These are phyloP conservation scores for Leishmania martiniquensis DNA, from an alignment of 208 protist species.

Conservation along the genomic window DNA sequence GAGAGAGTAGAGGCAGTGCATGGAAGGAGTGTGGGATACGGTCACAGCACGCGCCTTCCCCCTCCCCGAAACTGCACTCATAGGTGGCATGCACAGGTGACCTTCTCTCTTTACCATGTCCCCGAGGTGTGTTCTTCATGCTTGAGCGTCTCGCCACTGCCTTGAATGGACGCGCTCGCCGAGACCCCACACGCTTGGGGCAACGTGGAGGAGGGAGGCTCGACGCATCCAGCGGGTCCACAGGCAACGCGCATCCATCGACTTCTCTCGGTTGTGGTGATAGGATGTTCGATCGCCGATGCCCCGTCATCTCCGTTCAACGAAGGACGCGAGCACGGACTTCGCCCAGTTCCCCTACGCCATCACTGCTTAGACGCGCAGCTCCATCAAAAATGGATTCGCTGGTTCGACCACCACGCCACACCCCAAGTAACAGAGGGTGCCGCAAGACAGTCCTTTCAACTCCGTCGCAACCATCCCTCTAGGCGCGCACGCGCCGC, in stretches of 20 bases:
- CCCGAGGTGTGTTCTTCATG: background rate
- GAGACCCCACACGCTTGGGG: background rate
- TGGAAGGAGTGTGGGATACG: background rate
- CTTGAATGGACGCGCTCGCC: background rate
- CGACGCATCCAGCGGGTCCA: background rate
- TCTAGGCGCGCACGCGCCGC: background rate
- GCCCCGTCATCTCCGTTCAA: background rate
- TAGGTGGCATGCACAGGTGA: background rate
- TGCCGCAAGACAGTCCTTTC: background rate
- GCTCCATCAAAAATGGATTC: background rate
- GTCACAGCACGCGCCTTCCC: background rate
- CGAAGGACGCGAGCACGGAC: background rate
- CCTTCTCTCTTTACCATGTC: background rate
- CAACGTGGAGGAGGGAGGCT: background rate
- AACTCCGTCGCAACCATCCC: background rate
- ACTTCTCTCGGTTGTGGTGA: background rate
- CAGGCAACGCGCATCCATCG: background rate
- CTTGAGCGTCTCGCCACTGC: background rate
- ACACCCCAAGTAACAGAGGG: background rate
- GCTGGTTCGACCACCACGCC: background rate
- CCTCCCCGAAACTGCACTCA: background rate
- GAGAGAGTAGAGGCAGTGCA: background rate
- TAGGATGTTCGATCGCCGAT: background rate
- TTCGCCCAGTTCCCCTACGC: background rate
- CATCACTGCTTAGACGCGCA: background rate